Evolutionary conservation across 306 rosid species (phyloP).

Genomic region (Inga laurina): DNA sequence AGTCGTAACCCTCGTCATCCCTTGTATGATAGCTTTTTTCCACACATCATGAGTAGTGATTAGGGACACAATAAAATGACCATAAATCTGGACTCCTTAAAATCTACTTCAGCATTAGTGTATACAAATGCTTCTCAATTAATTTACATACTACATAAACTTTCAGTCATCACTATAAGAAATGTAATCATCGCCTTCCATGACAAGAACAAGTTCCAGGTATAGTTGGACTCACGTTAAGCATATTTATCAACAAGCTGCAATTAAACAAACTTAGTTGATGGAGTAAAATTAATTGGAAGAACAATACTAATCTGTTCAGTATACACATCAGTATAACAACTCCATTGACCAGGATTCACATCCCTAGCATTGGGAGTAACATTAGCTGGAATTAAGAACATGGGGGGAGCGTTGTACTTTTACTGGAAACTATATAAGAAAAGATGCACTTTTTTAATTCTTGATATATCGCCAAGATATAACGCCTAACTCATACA

Average conservation of each 20-base stretch:
- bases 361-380: not conserved
- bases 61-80: not conserved
- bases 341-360: not conserved
- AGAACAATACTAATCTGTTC: slow-evolving; percentile 33
- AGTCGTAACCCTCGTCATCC: not conserved
- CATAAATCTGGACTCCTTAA: not conserved
- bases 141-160: not conserved
- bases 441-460: slow-evolving; percentile 35
- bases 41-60: not conserved
- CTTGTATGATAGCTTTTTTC: not conserved
- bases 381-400: slow-evolving; percentile 16
- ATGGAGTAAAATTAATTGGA: not conserved
- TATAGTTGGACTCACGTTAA: not conserved
- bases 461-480: slow-evolving; percentile 38
- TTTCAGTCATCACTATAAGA: not conserved
- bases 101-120: not conserved
- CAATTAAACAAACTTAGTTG: not conserved
- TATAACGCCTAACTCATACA: slow-evolving; percentile 42
- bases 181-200: not conserved
- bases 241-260: not conserved
- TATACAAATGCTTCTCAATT: not conserved
- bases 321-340: not conserved
- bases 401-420: not conserved
- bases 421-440: slow-evolving; percentile 24
- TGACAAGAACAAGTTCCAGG: not conserved